Base-by-base conservation (phyloP, 2,329 filamentous ascomycete genomes). In the Colletotrichum magnum region DNA sequence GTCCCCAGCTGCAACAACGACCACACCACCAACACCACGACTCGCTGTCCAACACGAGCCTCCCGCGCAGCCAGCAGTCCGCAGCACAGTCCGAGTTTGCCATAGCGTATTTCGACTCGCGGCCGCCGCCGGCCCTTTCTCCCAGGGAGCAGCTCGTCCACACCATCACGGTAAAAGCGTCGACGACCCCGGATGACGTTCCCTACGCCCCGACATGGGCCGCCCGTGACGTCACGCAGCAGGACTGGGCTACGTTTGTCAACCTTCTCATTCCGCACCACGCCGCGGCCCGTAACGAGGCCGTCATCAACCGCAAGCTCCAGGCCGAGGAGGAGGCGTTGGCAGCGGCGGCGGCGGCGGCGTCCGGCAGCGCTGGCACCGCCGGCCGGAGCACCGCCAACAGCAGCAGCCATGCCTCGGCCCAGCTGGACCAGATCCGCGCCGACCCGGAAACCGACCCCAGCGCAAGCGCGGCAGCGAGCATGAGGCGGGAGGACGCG, bases 171-270 rank as follows among this genome's bases (percentile, higher is more conserved):
- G 73, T 87, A 9, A 72, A 72, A 3, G 71, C 76, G 3, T 67
- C 75, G 39, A 81, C 81, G n/a, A 73, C 77, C 3, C 82, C 84
- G 0, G 78, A 81, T 6, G 80, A 85, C 60, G 78, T 88, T 10
- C 83, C 85, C 0, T 87, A 82, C 61, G 80, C 78, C 1, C 59
- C 72, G 10, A 78, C 77, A 39, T 81, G 81, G 74, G 77, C 75
- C 6, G 72, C 72, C 5, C 83, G 82, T 47, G 86, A 88, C 60
- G 80, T 89, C 13, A 82, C 79, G 1, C 72, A 77, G 15, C 83
- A 87, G 72, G 88, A 90, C 74, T 90, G 88, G 88, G 81, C 83
- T 43, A 89, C 88, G 0, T 90, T 90, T 75, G 72, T 88, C 53
- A 89, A 89, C 72, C 86, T 85, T 69, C 76, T 90, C 16, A 75